A percentile compares a stretch with the other conserved stretches of the same genome.
These are phyloP conservation scores for Blastobotrys persicus DNA, from an alignment of 1,139 yeast species.

Conservation along the genomic window DNA sequence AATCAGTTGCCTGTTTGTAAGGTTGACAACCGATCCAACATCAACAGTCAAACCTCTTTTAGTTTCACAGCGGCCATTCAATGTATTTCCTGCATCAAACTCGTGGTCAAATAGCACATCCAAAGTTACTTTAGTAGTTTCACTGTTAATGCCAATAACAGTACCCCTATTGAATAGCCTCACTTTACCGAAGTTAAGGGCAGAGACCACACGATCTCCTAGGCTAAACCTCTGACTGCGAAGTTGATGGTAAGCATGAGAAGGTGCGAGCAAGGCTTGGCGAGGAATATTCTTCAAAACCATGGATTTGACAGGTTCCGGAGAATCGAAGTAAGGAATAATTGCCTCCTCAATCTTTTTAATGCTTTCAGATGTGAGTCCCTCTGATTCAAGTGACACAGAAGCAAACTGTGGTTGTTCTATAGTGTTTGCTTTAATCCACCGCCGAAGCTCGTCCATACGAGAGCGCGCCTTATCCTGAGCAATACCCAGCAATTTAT, in stretches of 20 bases:
- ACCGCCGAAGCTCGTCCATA: conserved; percentile 39
- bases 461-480: conserved; percentile 44
- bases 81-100: conserved; percentile 74
- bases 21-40: conserved; percentile 75
- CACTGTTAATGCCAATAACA: conserved; percentile 72
- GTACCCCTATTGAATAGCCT: conserved; percentile 89
- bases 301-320: conserved; percentile 17
- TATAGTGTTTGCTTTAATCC: conserved; percentile 47
- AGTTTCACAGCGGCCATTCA: conserved; percentile 73
- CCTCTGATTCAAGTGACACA: conserved; percentile 77
- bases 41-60: conserved; percentile 84
- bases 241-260: conserved; percentile 67
- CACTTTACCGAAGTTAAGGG: conserved; percentile 85
- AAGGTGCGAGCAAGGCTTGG: conserved; percentile 76
- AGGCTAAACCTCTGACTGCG: conserved; percentile 73
- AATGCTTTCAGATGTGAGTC: conserved; percentile 66
- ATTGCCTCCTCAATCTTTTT: conserved; percentile 66
- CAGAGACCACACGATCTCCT: conserved; percentile 88
- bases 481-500: conserved; percentile 43
- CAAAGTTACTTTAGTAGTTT: conserved; percentile 53
- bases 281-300: conserved; percentile 71
- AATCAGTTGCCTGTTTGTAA: conserved; percentile 70
- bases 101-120: conserved; percentile 84
- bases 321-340: conserved; percentile 40
- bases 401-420: conserved; percentile 51